Percentiles rank a stretch among this genome's conserved stretches.
phyloP scores from a whole-genome alignment of 805 yeast genomes.

The Sungouiozyma ichnusensis region DNA sequence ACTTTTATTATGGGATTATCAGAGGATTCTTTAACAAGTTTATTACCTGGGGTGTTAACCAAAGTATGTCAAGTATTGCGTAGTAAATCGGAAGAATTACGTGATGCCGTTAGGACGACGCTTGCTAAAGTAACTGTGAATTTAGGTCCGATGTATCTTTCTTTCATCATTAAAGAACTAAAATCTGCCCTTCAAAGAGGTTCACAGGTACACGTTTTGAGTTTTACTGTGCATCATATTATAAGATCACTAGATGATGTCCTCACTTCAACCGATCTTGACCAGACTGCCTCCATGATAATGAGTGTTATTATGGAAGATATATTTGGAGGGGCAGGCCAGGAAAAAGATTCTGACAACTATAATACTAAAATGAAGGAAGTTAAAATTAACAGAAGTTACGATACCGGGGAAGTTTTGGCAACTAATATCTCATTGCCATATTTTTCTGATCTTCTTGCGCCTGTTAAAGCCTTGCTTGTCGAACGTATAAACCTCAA shows the following conservation, averaged over 20 bases:
- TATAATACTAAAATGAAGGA: constrained; percentile 80
- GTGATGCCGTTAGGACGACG: constrained; percentile 76
- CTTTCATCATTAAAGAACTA: constrained; percentile 68
- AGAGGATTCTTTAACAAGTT: constrained; percentile 40
- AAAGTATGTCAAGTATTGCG: constrained; percentile 82
- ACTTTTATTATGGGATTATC: constrained; percentile 55
- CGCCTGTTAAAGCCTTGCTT: constrained; percentile 58
- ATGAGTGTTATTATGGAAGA: constrained; percentile 82
- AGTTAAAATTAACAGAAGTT: constrained; percentile 80
- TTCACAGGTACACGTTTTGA: constrained; percentile 85
- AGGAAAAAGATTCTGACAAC: constrained; percentile 91
- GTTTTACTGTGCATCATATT: constrained; percentile 74
- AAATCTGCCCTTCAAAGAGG: constrained; percentile 75
- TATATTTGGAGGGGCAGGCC: constrained; percentile 81
- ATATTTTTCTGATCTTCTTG: constrained; percentile 45
- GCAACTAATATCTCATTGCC: constrained; percentile 52
- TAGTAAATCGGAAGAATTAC: constrained; percentile 72
- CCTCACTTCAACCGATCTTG: constrained; percentile 62
- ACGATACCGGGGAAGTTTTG: constrained; percentile 73
- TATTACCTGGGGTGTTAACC: constrained; percentile 75
- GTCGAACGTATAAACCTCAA: constrained; percentile 55
- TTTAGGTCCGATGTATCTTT: constrained; percentile 65
- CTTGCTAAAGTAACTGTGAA: constrained; percentile 52
- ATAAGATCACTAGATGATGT: constrained; percentile 40
- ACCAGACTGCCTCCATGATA: constrained; percentile 49